Conservation (phyloP, 2,329 filamentous ascomycete species). For the Scedosporium aurantiacum region DNA sequence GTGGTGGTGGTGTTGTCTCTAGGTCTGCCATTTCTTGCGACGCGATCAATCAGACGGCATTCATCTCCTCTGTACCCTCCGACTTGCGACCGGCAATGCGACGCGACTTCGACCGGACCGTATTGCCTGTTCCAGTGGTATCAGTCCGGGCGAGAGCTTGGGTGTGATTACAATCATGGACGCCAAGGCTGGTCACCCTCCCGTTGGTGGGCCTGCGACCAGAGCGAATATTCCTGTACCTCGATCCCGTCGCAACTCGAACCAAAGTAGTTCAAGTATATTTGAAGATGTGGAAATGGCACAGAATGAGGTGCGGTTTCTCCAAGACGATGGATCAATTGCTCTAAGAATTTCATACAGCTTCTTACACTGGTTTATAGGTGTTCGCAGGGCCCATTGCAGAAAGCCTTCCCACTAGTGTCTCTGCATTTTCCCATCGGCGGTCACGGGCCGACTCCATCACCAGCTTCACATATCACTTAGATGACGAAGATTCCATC, state of each 20-base stretch:
- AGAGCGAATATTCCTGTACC: background rate
- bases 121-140: background rate
- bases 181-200: background rate
- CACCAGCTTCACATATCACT: conserved; percentile 82
- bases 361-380: conserved; percentile 20
- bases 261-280: conserved; percentile 66
- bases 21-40: too few species aligned
- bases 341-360: conserved; percentile 2
- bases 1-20: too few species aligned
- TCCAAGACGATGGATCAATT: background rate
- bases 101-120: background rate
- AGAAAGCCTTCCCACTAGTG: conserved; percentile 89
- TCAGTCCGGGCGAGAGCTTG: background rate
- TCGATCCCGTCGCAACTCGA: conserved; percentile 53
- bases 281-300: conserved; percentile 98
- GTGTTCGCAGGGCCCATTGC: conserved; percentile 87
- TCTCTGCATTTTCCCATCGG: conserved; percentile 84
- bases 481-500: conserved; percentile 49
- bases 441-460: conserved; percentile 71
- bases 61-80: too few species aligned
- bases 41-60: too few species aligned
- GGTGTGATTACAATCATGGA: background rate
- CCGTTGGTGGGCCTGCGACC: background rate
- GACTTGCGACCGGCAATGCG: background rate
- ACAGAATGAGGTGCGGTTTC: conserved; percentile 63